A percentile compares a stretch with the other conserved stretches of the same genome.
Evolutionary conservation across 2,329 filamentous ascomycete genomes (phyloP).

Genomic region (Hypoxylon sp.): DNA sequence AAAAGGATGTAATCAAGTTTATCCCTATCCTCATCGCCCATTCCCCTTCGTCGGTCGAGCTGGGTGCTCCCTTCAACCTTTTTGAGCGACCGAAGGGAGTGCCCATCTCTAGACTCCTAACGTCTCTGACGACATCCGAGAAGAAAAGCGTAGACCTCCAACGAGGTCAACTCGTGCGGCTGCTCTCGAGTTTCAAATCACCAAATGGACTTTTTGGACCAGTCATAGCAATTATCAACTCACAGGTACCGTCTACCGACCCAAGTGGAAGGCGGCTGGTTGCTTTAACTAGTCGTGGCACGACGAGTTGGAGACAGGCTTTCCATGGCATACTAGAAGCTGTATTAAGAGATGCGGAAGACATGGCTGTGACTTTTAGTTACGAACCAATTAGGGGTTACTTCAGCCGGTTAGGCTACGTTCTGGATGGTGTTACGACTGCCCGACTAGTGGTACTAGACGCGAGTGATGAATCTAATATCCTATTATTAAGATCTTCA

Average conservation of each 20-base stretch:
- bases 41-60: conserved; percentile 51
- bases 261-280: conserved; percentile 21
- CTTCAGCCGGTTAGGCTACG: conserved; percentile 63
- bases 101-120: conserved; percentile 56
- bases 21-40: conserved; percentile 61
- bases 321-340: conserved; percentile 71
- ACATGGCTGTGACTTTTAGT: conserved; percentile 70
- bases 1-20: conserved; percentile 51
- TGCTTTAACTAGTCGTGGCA: conserved; percentile 47
- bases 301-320: conserved; percentile 67
- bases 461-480: conserved; percentile 64
- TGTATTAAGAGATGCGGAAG: conserved; percentile 71
- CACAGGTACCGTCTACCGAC: conserved; percentile 30
- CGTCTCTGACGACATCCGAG: conserved; percentile 56
- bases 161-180: conserved; percentile 62
- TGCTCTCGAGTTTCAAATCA: conserved; percentile 61
- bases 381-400: conserved; percentile 69
- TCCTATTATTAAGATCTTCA: conserved; percentile 59
- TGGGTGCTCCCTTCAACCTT: conserved; percentile 61
- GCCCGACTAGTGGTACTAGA: conserved; percentile 70
- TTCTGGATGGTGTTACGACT: conserved; percentile 67
- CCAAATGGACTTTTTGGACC: conserved; percentile 66
- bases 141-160: conserved; percentile 62
- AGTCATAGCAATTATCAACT: conserved; percentile 56
- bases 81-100: conserved; percentile 58